Base-by-base conservation (phyloP, 768 basidiomycete species). In the Lactarius sp. region DNA sequence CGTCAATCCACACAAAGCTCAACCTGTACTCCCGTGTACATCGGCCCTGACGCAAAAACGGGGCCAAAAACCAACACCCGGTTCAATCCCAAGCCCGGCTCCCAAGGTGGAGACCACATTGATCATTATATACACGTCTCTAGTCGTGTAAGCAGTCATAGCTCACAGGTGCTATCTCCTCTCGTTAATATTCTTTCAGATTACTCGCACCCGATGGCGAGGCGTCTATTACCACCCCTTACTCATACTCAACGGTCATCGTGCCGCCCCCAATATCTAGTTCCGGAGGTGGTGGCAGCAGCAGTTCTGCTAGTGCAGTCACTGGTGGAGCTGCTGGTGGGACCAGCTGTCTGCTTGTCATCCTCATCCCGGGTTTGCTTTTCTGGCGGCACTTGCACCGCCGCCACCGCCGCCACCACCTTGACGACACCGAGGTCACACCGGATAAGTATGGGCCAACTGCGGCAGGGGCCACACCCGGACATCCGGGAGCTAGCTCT, bases 271-370 rank as follows among this genome's bases (percentile, higher is more conserved):
- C 68, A 4, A 46, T 66, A 6, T 39, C 68, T 16, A 39, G 56
- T 37, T 50, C 68, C n/a, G 49, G 42, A 7, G 22, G 50, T n/a
- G 42, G 46, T 27, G 36, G 59, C 42, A 52, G 56, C 14, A 65
- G 65, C 34, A 52, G 59, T 37, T 27, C 22, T 27, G 61, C 64
- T 22, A 69, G 67, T 54, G 72, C 75, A 20, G 71, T 76, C 54
- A 71, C 67, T 4, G 75, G 75, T 47, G 71, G 71, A 41, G 67
- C 69, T 31, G 70, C 69, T 36, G 74, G 71, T 31, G 75, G 73
- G 2, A 65, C 60, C n/a, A 57, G 39, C 16, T 55, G 31, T 8
- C 70, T 68, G 2, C 58, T 74, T 46, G 44, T 71, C 39, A 42
- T 70, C 39, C 66, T 75, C 44, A 37, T 74, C 18, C 54, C 69